Evolutionary conservation across 1,284 basidiomycete species (phyloP).

Genomic region (Malassezia psittaci): DNA sequence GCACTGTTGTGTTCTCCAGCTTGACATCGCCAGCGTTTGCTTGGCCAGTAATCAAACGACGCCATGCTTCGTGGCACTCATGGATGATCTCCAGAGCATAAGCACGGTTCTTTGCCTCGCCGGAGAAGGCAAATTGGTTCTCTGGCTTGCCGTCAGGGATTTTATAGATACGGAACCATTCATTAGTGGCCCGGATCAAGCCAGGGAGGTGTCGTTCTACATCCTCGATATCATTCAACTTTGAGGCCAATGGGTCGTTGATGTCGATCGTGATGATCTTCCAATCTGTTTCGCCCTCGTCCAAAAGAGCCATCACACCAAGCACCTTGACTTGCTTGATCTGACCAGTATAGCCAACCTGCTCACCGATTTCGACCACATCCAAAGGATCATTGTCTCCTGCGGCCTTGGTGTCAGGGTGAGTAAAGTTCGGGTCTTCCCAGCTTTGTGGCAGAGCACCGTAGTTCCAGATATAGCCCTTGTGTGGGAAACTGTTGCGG

Average conservation of each 20-base stretch:
- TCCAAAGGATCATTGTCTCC: conserved; percentile 99
- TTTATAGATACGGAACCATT: conserved; percentile 80
- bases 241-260: conserved; percentile 85
- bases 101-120: conserved; percentile 94
- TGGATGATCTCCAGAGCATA: conserved; percentile 98
- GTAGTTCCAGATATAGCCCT: conserved; percentile 60
- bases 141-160: conserved; percentile 94
- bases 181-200: conserved; percentile 71
- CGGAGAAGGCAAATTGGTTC: conserved; percentile 97
- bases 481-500: conserved; percentile 99
- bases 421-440: conserved; percentile 81
- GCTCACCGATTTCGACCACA: conserved; percentile 99
- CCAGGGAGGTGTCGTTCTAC: conserved; percentile 97
- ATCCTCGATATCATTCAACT: conserved; percentile 98
- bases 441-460: conserved; percentile 92
- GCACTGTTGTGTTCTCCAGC: conserved; percentile 57
- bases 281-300: conserved; percentile 47
- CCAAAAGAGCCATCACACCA: conserved; percentile 88
- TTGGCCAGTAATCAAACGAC: conserved; percentile 77
- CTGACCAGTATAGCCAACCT: conserved; percentile 92
- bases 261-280: conserved; percentile 70
- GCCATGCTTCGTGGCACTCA: conserved; percentile 98
- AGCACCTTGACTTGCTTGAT: conserved; percentile 99
- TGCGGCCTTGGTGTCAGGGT: conserved; percentile 96
- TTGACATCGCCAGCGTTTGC: conserved; percentile 35